Evolutionary conservation across 495 filamentous ascomycete genomes (phyloP).

Genomic region (Penicillium tannophilum): DNA sequence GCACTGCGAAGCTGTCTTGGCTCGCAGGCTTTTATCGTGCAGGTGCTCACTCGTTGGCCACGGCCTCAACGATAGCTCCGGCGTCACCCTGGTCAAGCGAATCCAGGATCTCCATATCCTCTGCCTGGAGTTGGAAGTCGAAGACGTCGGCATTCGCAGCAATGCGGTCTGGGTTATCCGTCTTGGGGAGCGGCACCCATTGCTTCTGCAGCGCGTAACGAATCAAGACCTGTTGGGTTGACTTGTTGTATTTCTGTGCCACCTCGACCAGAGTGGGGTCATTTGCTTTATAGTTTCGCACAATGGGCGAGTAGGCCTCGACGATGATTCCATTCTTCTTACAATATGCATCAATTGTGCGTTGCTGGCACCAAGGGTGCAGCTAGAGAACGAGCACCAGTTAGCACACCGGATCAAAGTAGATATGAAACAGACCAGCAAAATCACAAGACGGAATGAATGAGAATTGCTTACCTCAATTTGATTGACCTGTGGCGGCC

Average conservation of each 20-base stretch:
- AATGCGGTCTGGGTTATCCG: slow-evolving; percentile 62
- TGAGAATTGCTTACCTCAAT: slow-evolving; percentile 53
- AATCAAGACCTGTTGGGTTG: slow-evolving; percentile 56
- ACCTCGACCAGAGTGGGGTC: slow-evolving; percentile 55
- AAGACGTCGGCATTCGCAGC: slow-evolving; percentile 66
- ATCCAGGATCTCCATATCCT: slow-evolving; percentile 66
- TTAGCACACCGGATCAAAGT: background rate
- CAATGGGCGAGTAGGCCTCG: slow-evolving; percentile 68
- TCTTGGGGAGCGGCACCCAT: slow-evolving; percentile 76
- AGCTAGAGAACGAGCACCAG: slow-evolving; percentile 41
- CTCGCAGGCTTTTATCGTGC: background rate
- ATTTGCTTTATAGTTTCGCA: slow-evolving; percentile 61
- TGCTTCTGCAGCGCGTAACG: slow-evolving; percentile 65
- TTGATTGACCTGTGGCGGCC: slow-evolving; percentile 71
- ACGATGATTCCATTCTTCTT: slow-evolving; percentile 60
- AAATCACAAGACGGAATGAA: background rate
- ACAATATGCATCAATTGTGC: slow-evolving; percentile 61
- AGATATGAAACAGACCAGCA: slow-evolving; percentile 1
- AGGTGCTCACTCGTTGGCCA: slow-evolving; percentile 43
- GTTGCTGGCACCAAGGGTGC: slow-evolving; percentile 69
- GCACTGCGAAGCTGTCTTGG: background rate
- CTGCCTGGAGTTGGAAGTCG: slow-evolving; percentile 61
- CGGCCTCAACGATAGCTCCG: slow-evolving; percentile 56
- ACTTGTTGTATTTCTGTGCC: slow-evolving; percentile 54
- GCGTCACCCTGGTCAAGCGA: slow-evolving; percentile 62